Evolutionary conservation across 73 alveolate genomes (phyloP), one percentile per base, ranked within the genome.

Genomic region (Stentor coeruleus): DNA sequence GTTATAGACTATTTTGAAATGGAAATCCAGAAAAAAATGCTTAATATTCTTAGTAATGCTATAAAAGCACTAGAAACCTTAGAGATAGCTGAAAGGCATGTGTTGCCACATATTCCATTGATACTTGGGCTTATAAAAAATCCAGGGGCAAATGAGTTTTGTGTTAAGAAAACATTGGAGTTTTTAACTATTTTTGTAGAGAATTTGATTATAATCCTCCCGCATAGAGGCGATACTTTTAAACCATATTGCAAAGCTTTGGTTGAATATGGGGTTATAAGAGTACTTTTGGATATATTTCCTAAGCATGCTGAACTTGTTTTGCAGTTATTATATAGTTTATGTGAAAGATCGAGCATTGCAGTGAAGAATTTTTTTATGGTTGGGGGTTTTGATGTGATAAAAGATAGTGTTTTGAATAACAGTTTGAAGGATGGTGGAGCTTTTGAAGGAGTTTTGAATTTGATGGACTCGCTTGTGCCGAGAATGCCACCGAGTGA

Each of bases 11-110:
- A 37, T 39, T 75, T 75, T n/a, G 83, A 75, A 31, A n/a, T 33
- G 14, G 74, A 75, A 38, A 75, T 40, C 30, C 72, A 75, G 72
- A 75, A 75, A 75, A 75, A 37, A 75, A 75, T 75, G n/a, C 33
- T 75, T 28, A 39, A 15, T 37, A 6, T 40, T 38, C 33, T 35
- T 1, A 36, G 26, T 40, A 75, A 75, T 75, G 33, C 38, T 35
- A n/a, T 39, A 20, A 75, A 35, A 38, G 37, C 79, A 28, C 37
- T 66, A 15, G 15, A 66, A 11, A 20, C 79, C 26, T 40, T 28
- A 66, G 79, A 66, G 37, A 28, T 11, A 1, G 41, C 37, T 20
- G 79, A 20, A 0, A n/a, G n/a, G n/a, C 39, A 37, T 31, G 33
- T 49, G 6, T 66, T 66, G 39, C 79, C n/a, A 33, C 20, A 15